These are phyloP conservation scores for Pouteria campechiana DNA, from an alignment of 179 eudicot species.

Conservation along the genomic window DNA sequence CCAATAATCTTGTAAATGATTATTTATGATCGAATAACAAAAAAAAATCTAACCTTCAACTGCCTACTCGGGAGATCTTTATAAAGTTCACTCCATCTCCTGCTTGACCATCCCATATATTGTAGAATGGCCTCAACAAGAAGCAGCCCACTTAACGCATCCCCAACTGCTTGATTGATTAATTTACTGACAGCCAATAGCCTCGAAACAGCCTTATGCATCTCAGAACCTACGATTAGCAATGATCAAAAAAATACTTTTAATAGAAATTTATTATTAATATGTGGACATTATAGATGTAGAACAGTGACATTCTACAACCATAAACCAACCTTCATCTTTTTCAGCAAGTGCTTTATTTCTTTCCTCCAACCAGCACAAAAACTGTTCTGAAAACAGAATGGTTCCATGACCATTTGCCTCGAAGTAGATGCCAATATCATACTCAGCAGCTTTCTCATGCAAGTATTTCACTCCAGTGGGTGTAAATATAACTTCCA, in stretches of 20 bases:
- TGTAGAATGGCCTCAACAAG: slow-evolving; percentile 76
- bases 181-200: slow-evolving; percentile 75
- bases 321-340: slow-evolving; percentile 32
- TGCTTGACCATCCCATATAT: slow-evolving; percentile 76
- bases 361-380: slow-evolving; percentile 57
- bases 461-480: slow-evolving; percentile 95
- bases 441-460: slow-evolving; percentile 82
- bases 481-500: slow-evolving; percentile 72
- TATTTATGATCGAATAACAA: too few relatives aligned
- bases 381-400: slow-evolving; percentile 55
- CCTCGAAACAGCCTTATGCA: slow-evolving; percentile 65
- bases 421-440: slow-evolving; percentile 91
- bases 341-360: slow-evolving; percentile 30
- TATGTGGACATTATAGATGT: too few relatives aligned
- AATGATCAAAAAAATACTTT: not conserved
- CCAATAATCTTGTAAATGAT: too few relatives aligned
- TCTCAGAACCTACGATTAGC: slow-evolving; percentile 48
- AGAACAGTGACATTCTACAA: too few relatives aligned
- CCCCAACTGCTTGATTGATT: slow-evolving; percentile 97
- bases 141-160: slow-evolving; percentile 85
- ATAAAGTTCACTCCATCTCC: slow-evolving; percentile 77
- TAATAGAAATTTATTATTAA: not conserved
- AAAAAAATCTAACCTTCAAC: slow-evolving; percentile 58
- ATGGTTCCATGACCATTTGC: slow-evolving; percentile 99
- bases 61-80: slow-evolving; percentile 88